Percentiles rank a stretch among this genome's conserved stretches.
These are phyloP conservation scores for Erucastrum elatum DNA, from an alignment of 345 rosid genomes.

Conservation along the genomic window DNA sequence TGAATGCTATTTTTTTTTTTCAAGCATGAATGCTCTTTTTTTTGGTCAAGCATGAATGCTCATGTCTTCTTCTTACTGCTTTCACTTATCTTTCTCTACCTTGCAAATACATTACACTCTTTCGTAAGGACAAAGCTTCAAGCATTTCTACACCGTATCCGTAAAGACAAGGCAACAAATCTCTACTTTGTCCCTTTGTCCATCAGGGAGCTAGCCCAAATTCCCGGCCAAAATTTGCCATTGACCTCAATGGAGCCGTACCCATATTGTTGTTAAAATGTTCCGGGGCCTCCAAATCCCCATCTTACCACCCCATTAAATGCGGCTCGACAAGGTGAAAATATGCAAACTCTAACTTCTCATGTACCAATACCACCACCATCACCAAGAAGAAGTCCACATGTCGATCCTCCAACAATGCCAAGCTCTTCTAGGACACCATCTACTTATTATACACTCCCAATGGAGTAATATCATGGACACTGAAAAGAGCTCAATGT, in stretches of 20 bases:
- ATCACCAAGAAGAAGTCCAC: not conserved
- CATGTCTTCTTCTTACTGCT: not conserved
- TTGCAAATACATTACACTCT: not conserved
- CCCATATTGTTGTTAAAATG: not conserved
- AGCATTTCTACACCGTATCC: not conserved
- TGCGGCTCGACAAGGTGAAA: slow-evolving; percentile 20
- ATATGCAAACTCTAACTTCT: slow-evolving; percentile 1
- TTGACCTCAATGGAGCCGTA: slow-evolving; percentile 17
- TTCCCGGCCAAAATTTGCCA: not conserved
- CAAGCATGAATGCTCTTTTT: too few relatives aligned
- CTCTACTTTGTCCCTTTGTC: not conserved
- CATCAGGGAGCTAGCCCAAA: not conserved
- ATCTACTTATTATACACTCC: not conserved
- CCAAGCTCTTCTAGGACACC: slow-evolving; percentile 7
- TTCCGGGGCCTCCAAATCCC: not conserved
- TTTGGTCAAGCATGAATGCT: not conserved
- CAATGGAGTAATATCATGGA: not conserved
- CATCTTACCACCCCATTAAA: slow-evolving; percentile 16
- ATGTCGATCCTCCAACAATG: not conserved
- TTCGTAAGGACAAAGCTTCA: not conserved
- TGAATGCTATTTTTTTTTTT: too few relatives aligned
- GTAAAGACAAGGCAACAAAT: not conserved
- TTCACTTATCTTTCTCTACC: not conserved
- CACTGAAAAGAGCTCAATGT: not conserved
- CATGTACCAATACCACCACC: not conserved